Evolutionary conservation across 2,329 filamentous ascomycete genomes (phyloP).

Genomic region (Lecanosticta acicola): DNA sequence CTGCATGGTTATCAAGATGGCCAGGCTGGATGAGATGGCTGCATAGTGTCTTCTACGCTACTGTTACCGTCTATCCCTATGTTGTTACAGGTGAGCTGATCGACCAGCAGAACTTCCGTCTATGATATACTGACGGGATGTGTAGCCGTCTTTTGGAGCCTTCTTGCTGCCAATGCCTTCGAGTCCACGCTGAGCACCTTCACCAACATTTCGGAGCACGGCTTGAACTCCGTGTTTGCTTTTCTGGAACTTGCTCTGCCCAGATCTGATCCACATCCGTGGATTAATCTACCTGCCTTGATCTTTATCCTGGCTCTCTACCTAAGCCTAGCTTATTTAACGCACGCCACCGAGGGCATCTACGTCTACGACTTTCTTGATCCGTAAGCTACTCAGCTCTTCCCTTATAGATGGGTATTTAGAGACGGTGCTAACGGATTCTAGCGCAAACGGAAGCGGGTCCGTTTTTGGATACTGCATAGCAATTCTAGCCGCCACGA

Average conservation of each 20-base stretch:
- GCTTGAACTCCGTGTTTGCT: slow-evolving; percentile 65
- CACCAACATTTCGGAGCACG: slow-evolving; percentile 68
- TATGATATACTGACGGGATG: background rate
- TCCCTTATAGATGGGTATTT: background rate
- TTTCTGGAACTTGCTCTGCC: slow-evolving; percentile 69
- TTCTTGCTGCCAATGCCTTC: slow-evolving; percentile 35
- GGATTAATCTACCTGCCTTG: slow-evolving; percentile 62
- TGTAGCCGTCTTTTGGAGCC: slow-evolving; percentile 41
- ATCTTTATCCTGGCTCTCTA: slow-evolving; percentile 68
- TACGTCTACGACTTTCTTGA: slow-evolving; percentile 80
- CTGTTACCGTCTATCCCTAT: slow-evolving; percentile 39
- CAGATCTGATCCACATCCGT: slow-evolving; percentile 57
- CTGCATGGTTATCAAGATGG: slow-evolving; percentile 35
- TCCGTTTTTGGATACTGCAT: slow-evolving; percentile 37
- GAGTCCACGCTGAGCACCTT: slow-evolving; percentile 36
- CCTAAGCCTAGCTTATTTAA: slow-evolving; percentile 68
- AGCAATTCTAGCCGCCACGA: slow-evolving; percentile 28
- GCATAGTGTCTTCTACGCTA: slow-evolving; percentile 40
- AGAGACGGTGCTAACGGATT: too few species aligned
- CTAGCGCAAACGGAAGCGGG: too few species aligned
- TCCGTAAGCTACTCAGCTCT: slow-evolving; percentile 36
- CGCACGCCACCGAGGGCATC: slow-evolving; percentile 61
- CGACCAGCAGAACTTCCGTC: too few species aligned
- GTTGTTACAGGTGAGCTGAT: slow-evolving; percentile 43
- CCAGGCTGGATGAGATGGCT: slow-evolving; percentile 34